These are phyloP conservation scores for Malassezia pachydermatis DNA, from an alignment of 1,284 basidiomycete species.

Conservation along the genomic window DNA sequence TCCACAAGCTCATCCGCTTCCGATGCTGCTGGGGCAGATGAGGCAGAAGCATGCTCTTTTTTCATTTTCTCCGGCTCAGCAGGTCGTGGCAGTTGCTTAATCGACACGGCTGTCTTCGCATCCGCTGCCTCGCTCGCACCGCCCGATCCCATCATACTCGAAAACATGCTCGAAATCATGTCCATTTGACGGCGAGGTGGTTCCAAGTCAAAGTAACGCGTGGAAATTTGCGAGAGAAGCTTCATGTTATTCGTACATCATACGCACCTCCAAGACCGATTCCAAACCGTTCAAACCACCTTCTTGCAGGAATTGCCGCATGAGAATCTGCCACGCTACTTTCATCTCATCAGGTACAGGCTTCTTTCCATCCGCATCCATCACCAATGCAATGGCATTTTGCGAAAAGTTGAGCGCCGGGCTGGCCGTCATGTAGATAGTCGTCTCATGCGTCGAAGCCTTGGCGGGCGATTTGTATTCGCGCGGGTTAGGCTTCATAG, in stretches of 20 bases:
- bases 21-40: neutral
- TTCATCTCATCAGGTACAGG: constrained; percentile 1
- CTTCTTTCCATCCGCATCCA: constrained; percentile 17
- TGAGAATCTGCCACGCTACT: constrained; percentile 10
- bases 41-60: neutral
- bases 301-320: constrained; percentile 13
- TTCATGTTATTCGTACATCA: neutral
- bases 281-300: constrained; percentile 1
- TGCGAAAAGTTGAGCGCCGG: constrained; percentile 42
- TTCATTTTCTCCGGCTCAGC: neutral
- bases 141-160: constrained; percentile 9
- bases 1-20: constrained; percentile 18
- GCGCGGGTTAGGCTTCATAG: constrained; percentile 41
- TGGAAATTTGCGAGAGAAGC: constrained; percentile 10
- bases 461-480: constrained; percentile 32
- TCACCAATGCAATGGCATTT: constrained; percentile 32
- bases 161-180: constrained; percentile 16
- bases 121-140: neutral
- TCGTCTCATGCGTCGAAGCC: constrained; percentile 8
- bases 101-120: neutral
- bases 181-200: constrained; percentile 9
- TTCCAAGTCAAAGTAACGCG: constrained; percentile 8
- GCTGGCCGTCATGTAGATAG: constrained; percentile 38
- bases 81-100: constrained; percentile 14
- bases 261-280: constrained; percentile 7